These are phyloP conservation scores for Xylariales sp. DNA, from an alignment of 2,329 filamentous ascomycete species.

Conservation along the genomic window DNA sequence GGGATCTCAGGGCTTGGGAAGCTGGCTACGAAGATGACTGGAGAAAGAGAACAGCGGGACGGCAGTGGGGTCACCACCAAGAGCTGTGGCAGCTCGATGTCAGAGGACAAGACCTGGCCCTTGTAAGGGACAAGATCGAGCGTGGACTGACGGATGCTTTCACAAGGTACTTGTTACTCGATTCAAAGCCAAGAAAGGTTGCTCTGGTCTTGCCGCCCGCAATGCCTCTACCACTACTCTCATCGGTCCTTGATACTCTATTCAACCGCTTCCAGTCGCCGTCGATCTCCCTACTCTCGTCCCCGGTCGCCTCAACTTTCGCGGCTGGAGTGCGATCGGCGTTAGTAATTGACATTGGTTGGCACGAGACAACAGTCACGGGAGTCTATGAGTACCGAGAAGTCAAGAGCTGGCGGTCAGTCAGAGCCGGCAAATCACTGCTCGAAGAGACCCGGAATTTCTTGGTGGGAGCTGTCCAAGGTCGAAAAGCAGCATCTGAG, in stretches of 20 bases:
- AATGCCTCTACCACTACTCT: conserved; percentile 73
- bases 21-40: conserved; percentile 45
- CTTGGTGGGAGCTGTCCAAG: conserved; percentile 43
- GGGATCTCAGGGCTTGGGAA: conserved; percentile 74
- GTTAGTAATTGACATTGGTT: conserved; percentile 84
- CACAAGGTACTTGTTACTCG: conserved; percentile 64
- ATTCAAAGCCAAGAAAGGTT: conserved; percentile 70
- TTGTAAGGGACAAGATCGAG: conserved; percentile 85
- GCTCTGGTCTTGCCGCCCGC: conserved; percentile 72
- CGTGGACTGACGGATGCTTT: conserved; percentile 76
- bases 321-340: conserved; percentile 83
- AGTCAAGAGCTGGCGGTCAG: conserved; percentile 63
- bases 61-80: conserved; percentile 57
- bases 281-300: conserved; percentile 74
- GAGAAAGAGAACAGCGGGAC: conserved; percentile 39
- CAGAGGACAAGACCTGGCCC: conserved; percentile 65
- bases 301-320: conserved; percentile 67
- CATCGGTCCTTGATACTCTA: conserved; percentile 68
- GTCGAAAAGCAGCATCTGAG: conserved; percentile 20
- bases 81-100: conserved; percentile 80
- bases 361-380: conserved; percentile 83
- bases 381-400: conserved; percentile 89
- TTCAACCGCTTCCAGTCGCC: conserved; percentile 80
- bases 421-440: conserved; percentile 70
- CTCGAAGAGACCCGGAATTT: conserved; percentile 64